Conservation (phyloP, 805 yeast genomes). For the Yarrowia hollandica region DNA sequence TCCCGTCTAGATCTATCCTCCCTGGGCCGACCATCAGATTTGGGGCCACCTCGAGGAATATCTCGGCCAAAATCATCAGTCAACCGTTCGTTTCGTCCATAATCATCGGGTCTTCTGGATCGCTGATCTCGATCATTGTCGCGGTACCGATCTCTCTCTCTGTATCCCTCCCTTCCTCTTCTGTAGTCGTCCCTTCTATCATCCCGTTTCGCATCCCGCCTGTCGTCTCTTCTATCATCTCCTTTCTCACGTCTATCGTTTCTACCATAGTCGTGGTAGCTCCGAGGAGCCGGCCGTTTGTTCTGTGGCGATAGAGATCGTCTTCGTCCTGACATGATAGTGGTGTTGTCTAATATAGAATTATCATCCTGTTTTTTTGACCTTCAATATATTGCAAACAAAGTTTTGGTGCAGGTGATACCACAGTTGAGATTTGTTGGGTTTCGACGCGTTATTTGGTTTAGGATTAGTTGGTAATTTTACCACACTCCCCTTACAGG, state of each 20-base stretch:
- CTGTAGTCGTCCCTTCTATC: not conserved
- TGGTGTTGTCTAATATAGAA: too few relatives aligned
- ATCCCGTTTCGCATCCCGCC: not conserved
- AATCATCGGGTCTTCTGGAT: not conserved
- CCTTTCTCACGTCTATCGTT: not conserved
- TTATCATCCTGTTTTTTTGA: too few relatives aligned
- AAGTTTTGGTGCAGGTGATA: not conserved
- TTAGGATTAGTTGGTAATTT: too few relatives aligned
- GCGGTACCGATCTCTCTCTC: not conserved
- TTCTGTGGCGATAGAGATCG: slow-evolving; percentile 6
- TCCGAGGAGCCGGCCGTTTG: slow-evolving; percentile 11
- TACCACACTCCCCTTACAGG: too few relatives aligned
- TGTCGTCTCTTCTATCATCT: not conserved
- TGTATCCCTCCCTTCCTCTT: not conserved
- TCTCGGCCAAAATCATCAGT: slow-evolving; percentile 14
- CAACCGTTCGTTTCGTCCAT: not conserved
- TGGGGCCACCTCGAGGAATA: not conserved
- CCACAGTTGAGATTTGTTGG: too few relatives aligned
- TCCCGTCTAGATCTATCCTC: not conserved
- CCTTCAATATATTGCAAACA: not conserved
- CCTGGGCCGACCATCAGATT: not conserved
- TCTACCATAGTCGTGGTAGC: not conserved
- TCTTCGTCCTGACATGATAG: not conserved
- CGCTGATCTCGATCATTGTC: not conserved
- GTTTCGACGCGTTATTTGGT: too few relatives aligned